Evolutionary conservation across 2,329 filamentous ascomycete genomes (phyloP), one percentile per base, ranked within the genome.

Genomic region (Nothophoma quercina): DNA sequence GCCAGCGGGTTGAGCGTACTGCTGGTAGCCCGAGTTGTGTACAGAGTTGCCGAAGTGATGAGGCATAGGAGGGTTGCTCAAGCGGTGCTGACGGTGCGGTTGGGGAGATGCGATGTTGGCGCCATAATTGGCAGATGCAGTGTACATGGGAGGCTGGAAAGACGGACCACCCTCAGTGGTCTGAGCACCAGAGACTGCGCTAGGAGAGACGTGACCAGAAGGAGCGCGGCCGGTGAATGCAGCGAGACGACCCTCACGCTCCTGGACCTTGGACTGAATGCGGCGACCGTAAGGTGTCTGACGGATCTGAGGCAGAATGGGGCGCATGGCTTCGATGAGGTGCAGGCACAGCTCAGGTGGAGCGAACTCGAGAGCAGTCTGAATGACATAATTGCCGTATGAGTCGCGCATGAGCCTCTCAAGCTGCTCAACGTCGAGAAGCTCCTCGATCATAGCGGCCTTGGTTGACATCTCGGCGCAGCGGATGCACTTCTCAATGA

Each of bases 301-400:
- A 59, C 93, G 91, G 59, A 98, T 96, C 33, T 85, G 81, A 3
- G 91, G 89, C 30, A 98, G 79, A 56, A 96, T 87, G 1, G 93
- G 91, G 30, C 92, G 90, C 65, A 98, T 92, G 28, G 84, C 82
- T 56, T 98, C 92, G 36, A 96, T 87, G 34, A 99, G 82, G 38
- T 85, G 85, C 52, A 69, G 15, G 40, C 67, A 71, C 32, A 71
- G 36, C 10, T 71, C 70, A 6, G 68, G 56, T 7, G 64, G 70
- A 34, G 70, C 70, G 45, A 72, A 74, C 65, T 75, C 73, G 45
- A 76, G 67, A 22, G 95, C 93, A 30, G 95, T 99, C 81, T 99
- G 95, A 30, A 99, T 90, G 60, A 99, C 95, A 68, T 99, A 99
- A 78, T 99, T 99, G 73, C 91, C 95, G 70, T 91, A 99, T 0